Percentiles rank a stretch among this genome's conserved stretches.
Evolutionary conservation across 768 basidiomycete genomes (phyloP).

Genomic region (Rhodotorula graminis): DNA sequence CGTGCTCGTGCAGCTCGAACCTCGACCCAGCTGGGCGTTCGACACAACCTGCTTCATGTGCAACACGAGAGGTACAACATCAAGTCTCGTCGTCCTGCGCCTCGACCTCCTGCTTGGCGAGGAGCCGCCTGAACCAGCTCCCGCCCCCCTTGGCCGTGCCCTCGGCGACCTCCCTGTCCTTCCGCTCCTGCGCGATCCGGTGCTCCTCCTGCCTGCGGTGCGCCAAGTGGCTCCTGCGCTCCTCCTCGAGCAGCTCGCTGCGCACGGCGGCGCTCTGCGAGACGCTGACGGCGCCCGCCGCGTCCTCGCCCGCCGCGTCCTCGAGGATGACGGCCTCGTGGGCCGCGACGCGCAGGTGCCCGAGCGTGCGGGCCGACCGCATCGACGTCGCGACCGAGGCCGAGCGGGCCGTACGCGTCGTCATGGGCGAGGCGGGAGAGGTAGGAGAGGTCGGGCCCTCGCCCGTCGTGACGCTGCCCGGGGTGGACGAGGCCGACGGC

Average conservation of each 20-base stretch:
- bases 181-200: not conserved
- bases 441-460: not conserved
- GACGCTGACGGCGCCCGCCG: slow-evolving; percentile 1
- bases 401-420: not conserved
- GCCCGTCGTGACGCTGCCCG: not conserved
- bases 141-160: not conserved
- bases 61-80: no score
- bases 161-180: slow-evolving; percentile 3
- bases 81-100: slow-evolving; percentile 1
- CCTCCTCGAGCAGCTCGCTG: slow-evolving; percentile 32
- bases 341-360: not conserved
- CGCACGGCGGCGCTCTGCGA: slow-evolving; percentile 29
- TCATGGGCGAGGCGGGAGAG: not conserved
- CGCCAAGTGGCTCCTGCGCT: slow-evolving; percentile 15
- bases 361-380: slow-evolving; percentile 1
- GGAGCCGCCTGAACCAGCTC: slow-evolving; percentile 11
- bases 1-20: no score
- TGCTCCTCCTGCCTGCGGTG: slow-evolving; percentile 5
- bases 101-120: not conserved
- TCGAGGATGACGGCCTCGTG: not conserved
- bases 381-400: slow-evolving; percentile 16
- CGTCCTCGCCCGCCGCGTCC: not conserved
- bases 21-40: no score
- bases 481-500: slow-evolving; percentile 23
- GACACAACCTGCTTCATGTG: no score